These are phyloP conservation scores for Begonia masoniana DNA, from an alignment of 306 rosid species.

Conservation along the genomic window DNA sequence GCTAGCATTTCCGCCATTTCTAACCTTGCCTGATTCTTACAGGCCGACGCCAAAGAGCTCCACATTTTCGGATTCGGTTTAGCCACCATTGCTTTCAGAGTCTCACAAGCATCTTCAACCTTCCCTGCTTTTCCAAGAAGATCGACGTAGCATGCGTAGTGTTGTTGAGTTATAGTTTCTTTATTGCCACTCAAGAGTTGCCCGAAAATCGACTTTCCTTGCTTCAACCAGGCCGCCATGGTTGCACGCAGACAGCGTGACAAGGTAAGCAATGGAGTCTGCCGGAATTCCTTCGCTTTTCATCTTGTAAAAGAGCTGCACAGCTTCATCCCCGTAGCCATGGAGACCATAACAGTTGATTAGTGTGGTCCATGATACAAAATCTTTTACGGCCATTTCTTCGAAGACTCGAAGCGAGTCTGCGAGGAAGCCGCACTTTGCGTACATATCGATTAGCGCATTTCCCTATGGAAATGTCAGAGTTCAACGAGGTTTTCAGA, in stretches of 20 bases:
- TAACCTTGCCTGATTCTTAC: conserved; percentile 45
- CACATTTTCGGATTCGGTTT: conserved; percentile 43
- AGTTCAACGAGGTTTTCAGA: conserved; percentile 31
- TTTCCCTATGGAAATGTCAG: conserved; percentile 33
- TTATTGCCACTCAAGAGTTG: conserved; percentile 15
- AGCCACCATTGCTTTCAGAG: conserved; percentile 36
- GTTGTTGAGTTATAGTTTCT: conserved; percentile 27
- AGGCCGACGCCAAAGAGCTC: conserved; percentile 52
- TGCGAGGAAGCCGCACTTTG: conserved; percentile 42
- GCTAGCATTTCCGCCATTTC: conserved; percentile 42
- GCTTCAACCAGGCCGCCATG: conserved; percentile 48
- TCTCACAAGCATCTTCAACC: conserved; percentile 47
- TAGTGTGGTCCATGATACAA: conserved; percentile 48
- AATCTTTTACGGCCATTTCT: conserved; percentile 39
- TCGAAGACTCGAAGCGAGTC: conserved; percentile 27
- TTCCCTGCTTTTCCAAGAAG: conserved; percentile 59
- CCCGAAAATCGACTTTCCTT: conserved; percentile 37
- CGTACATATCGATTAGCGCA: conserved; percentile 58
- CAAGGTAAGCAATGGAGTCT: conserved; percentile 40
- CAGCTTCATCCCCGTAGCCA: conserved; percentile 46
- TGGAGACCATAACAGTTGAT: conserved; percentile 45
- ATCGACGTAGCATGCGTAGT: conserved; percentile 46
- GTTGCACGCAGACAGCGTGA: conserved; percentile 51
- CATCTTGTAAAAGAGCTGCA: conserved; percentile 41
- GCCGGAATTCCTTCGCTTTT: conserved; percentile 26